These are phyloP conservation scores for Helminthosporium solani DNA, from an alignment of 2,329 filamentous ascomycete genomes.

Conservation along the genomic window DNA sequence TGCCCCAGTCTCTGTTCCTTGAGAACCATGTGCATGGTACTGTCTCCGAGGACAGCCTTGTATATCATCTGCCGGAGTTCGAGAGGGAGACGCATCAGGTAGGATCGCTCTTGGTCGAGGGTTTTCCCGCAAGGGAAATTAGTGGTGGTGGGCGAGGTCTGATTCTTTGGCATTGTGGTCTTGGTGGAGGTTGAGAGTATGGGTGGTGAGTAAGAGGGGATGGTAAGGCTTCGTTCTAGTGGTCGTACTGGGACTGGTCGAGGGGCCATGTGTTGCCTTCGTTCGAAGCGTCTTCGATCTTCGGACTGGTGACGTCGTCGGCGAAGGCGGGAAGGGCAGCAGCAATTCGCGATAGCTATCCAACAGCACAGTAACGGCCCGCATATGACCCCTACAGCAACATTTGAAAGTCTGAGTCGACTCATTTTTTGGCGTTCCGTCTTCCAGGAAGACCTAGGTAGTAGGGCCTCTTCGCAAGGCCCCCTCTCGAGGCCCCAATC, in stretches of 20 bases:
- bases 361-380: slow-evolving; percentile 21
- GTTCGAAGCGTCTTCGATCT: slow-evolving; percentile 23
- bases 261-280: slow-evolving; percentile 20
- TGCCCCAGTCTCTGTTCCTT: slow-evolving; percentile 24
- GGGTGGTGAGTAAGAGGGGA: slow-evolving; percentile 7
- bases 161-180: neutral
- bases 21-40: slow-evolving; percentile 20
- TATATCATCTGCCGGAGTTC: slow-evolving; percentile 24
- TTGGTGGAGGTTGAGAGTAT: neutral
- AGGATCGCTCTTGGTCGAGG: slow-evolving; percentile 16
- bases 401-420: slow-evolving; percentile 7
- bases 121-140: slow-evolving; percentile 8
- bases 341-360: slow-evolving; percentile 19
- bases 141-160: neutral
- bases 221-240: slow-evolving; percentile 15
- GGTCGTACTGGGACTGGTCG: slow-evolving; percentile 18
- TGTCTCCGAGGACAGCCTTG: slow-evolving; percentile 16
- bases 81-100: slow-evolving; percentile 18
- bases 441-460: neutral
- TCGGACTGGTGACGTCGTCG: slow-evolving; percentile 11
- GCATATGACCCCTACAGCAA: slow-evolving; percentile 18
- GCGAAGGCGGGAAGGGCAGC: slow-evolving; percentile 17
- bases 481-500: too few species aligned
- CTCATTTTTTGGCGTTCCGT: slow-evolving; percentile 7
- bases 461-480: too few species aligned